phyloP scores from a whole-genome alignment of 2,329 filamentous ascomycete species.

The Mycosphaerella arachidis region DNA sequence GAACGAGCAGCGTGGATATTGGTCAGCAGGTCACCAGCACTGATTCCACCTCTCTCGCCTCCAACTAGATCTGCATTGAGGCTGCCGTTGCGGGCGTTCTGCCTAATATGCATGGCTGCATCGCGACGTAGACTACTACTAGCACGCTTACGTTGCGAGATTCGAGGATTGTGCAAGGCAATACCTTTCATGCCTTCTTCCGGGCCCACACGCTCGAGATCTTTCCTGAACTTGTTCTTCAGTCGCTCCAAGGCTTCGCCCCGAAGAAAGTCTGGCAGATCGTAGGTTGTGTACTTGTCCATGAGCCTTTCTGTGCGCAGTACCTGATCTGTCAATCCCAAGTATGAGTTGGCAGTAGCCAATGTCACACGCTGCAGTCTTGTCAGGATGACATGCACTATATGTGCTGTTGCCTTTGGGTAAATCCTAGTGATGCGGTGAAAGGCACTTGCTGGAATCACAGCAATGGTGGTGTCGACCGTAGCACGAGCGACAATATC shows the following conservation, averaged over 20 bases:
- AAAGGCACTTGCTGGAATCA: constrained; percentile 95
- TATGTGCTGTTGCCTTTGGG: constrained; percentile 92
- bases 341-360: constrained; percentile 88
- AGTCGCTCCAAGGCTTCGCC: constrained; percentile 76
- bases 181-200: constrained; percentile 90
- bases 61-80: constrained; percentile 20
- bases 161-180: constrained; percentile 78
- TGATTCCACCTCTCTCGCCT: constrained; percentile 39
- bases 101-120: constrained; percentile 69
- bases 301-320: constrained; percentile 89
- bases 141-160: constrained; percentile 59
- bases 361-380: constrained; percentile 91
- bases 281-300: constrained; percentile 85
- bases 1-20: constrained; percentile 68
- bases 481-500: constrained; percentile 96
- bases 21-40: constrained; percentile 66
- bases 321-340: constrained; percentile 87
- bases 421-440: constrained; percentile 88
- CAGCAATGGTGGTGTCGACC: constrained; percentile 94
- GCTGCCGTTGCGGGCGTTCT: constrained; percentile 31
- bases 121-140: constrained; percentile 75
- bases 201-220: constrained; percentile 73
- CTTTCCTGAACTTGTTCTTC: constrained; percentile 80
- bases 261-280: constrained; percentile 84
- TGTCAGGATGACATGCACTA: constrained; percentile 94